phyloP scores from a whole-genome alignment of 2,329 filamentous ascomycete genomes.

The Harringtonia aguacate region DNA sequence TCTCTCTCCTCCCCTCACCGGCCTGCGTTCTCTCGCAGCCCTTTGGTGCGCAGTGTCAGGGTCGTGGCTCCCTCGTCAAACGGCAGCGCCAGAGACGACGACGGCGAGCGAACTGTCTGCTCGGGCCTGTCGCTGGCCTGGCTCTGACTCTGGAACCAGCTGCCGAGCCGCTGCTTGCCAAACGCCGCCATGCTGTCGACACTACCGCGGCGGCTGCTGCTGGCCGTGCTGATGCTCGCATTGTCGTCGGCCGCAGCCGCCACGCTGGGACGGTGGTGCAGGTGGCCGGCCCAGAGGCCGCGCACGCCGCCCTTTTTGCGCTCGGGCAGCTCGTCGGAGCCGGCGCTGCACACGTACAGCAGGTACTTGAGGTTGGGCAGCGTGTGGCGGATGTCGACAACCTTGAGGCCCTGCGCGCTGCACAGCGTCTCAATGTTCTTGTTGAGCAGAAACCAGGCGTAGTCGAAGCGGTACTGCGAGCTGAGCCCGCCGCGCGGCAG shows the following conservation, averaged over 20 bases:
- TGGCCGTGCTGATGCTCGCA: slow-evolving; percentile 24
- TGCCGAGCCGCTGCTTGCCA: slow-evolving; percentile 21
- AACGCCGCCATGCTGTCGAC: slow-evolving; percentile 22
- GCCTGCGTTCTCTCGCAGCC: slow-evolving; percentile 34
- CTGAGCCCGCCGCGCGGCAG: slow-evolving; percentile 47
- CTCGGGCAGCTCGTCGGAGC: slow-evolving; percentile 51
- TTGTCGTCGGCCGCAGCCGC: no score
- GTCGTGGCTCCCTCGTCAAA: slow-evolving; percentile 35
- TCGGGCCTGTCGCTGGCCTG: slow-evolving; percentile 21
- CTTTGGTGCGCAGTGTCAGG: slow-evolving; percentile 45
- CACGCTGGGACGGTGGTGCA: no score
- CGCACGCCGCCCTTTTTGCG: slow-evolving; percentile 51
- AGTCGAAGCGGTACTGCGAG: slow-evolving; percentile 86
- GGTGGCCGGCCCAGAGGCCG: slow-evolving; percentile 43
- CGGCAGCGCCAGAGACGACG: slow-evolving; percentile 23
- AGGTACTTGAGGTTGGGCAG: slow-evolving; percentile 90
- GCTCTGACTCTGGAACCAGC: slow-evolving; percentile 32
- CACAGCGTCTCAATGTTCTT: slow-evolving; percentile 76
- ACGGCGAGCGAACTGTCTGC: slow-evolving; percentile 2
- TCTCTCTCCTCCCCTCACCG: no score
- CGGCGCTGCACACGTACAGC: slow-evolving; percentile 79
- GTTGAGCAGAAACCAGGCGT: slow-evolving; percentile 92
- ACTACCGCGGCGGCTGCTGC: slow-evolving; percentile 33
- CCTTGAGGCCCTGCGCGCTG: slow-evolving; percentile 56
- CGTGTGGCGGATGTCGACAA: slow-evolving; percentile 85